These are phyloP conservation scores for Scheffersomyces ergatensis DNA, from an alignment of 805 yeast species.

Conservation along the genomic window DNA sequence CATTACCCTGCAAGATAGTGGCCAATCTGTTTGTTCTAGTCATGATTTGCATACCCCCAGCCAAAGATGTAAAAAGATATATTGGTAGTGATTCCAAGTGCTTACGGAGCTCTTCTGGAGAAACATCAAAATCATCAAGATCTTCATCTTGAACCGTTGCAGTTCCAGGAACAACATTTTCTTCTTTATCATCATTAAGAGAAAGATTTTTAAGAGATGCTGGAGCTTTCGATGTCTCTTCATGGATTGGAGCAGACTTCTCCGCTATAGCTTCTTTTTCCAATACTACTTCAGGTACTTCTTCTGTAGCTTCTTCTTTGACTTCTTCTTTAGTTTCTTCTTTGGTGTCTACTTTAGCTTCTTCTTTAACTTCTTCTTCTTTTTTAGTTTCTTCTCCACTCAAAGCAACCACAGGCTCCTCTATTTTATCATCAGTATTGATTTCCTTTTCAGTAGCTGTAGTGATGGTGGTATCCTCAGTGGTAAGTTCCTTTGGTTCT, in stretches of 20 bases:
- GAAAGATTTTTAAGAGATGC: background rate
- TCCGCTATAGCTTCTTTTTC: background rate
- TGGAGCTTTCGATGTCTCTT: background rate
- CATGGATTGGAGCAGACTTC: background rate
- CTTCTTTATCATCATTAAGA: background rate
- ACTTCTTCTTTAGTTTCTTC: background rate
- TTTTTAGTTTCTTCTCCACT: background rate
- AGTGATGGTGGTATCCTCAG: conserved; percentile 1
- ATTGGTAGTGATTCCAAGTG: conserved; percentile 56
- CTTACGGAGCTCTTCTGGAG: conserved; percentile 42
- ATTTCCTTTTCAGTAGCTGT: background rate
- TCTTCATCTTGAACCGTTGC: conserved; percentile 7
- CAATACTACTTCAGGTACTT: conserved; percentile 1
- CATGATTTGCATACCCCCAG: conserved; percentile 81
- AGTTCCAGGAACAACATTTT: background rate
- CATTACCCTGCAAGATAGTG: conserved; percentile 73
- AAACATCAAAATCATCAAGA: conserved; percentile 27
- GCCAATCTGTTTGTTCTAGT: conserved; percentile 73
- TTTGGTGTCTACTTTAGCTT: background rate
- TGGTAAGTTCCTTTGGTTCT: conserved; percentile 2
- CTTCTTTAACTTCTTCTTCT: conserved; percentile 3
- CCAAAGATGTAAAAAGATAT: conserved; percentile 78
- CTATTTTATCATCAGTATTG: background rate
- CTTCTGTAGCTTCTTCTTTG: conserved; percentile 1
- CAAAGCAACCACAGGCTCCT: conserved; percentile 1